Conservation (phyloP, 805 yeast species). For the Wickerhamomyces kurtzmanii region DNA sequence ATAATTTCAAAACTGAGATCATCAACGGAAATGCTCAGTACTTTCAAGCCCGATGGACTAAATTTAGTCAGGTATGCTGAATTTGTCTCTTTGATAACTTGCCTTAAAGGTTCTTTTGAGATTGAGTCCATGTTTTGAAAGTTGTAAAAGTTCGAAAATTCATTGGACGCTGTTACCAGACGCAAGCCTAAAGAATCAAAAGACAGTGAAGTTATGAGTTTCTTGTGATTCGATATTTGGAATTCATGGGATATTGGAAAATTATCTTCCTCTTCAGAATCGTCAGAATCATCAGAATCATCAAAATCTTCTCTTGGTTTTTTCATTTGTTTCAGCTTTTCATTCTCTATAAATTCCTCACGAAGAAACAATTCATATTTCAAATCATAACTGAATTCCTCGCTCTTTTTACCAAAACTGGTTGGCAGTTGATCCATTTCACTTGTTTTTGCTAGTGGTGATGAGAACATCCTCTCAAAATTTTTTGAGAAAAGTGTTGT, state of each 20-base stretch:
- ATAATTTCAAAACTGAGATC: constrained; percentile 10
- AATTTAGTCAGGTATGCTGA: too few species aligned
- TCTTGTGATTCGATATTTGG: constrained; percentile 10
- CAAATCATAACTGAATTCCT: constrained; percentile 2
- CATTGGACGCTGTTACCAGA: constrained; percentile 17
- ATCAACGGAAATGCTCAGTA: constrained; percentile 5
- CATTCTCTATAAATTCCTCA: constrained; percentile 3
- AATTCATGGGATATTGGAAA: constrained; percentile 27
- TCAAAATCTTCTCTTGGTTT: constrained; percentile 2
- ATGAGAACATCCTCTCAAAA: background rate
- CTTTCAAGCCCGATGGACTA: too few species aligned
- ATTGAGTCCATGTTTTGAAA: constrained; percentile 21
- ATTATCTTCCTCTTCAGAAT: constrained; percentile 17
- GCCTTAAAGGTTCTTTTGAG: constrained; percentile 6
- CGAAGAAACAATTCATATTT: constrained; percentile 3
- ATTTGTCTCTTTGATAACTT: too few species aligned
- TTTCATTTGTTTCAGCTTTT: constrained; percentile 1
- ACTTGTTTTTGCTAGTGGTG: constrained; percentile 1
- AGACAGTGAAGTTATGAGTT: constrained; percentile 13
- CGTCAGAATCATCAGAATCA: constrained; percentile 10
- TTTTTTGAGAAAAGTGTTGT: background rate
- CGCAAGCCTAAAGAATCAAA: constrained; percentile 17
- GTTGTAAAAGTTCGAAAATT: constrained; percentile 19
- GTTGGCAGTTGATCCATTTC: constrained; percentile 6
- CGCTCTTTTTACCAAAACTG: constrained; percentile 8